phyloP scores from a whole-genome alignment of 495 filamentous ascomycete species.

The Neurospora africana region DNA sequence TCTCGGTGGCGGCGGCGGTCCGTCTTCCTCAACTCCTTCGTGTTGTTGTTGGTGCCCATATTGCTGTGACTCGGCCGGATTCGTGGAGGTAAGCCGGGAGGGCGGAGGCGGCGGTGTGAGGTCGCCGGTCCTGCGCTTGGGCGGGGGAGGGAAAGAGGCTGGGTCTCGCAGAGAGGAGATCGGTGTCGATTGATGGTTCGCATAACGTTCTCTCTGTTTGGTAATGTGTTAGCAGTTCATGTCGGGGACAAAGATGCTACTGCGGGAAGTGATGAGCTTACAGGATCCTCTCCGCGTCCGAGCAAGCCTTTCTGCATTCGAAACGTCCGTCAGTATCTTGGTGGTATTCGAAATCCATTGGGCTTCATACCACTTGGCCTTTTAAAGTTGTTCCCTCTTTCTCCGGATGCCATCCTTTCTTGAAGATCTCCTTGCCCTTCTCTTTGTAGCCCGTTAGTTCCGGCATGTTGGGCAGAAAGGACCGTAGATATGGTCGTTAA shows the following conservation, averaged over 20 bases:
- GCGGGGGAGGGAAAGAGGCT: conserved; percentile 72
- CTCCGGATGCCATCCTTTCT: conserved; percentile 34
- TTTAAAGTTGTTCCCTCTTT: conserved; percentile 28
- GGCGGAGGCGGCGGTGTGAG: conserved; percentile 1
- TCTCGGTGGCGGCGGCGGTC: conserved; percentile 44
- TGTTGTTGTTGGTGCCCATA: conserved; percentile 21
- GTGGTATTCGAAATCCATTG: neutral
- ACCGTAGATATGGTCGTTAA: neutral
- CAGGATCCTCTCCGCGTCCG: conserved; percentile 24
- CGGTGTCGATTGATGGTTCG: conserved; percentile 30
- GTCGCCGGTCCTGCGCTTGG: conserved; percentile 39
- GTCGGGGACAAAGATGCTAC: neutral
- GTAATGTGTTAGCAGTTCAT: neutral
- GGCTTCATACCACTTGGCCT: conserved; percentile 29
- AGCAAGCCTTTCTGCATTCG: conserved; percentile 32
- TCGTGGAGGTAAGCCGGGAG: conserved; percentile 1
- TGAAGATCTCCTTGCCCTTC: conserved; percentile 28
- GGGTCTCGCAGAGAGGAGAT: conserved; percentile 77
- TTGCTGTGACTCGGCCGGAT: neutral
- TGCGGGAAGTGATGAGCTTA: neutral
- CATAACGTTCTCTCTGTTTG: neutral
- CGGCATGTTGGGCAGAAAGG: neutral
- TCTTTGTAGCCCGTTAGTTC: neutral
- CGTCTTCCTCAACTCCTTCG: conserved; percentile 27
- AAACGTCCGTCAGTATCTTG: neutral